Base-by-base conservation (phyloP, 2,329 filamentous ascomycete genomes). In the Lizonia empirigonia region DNA sequence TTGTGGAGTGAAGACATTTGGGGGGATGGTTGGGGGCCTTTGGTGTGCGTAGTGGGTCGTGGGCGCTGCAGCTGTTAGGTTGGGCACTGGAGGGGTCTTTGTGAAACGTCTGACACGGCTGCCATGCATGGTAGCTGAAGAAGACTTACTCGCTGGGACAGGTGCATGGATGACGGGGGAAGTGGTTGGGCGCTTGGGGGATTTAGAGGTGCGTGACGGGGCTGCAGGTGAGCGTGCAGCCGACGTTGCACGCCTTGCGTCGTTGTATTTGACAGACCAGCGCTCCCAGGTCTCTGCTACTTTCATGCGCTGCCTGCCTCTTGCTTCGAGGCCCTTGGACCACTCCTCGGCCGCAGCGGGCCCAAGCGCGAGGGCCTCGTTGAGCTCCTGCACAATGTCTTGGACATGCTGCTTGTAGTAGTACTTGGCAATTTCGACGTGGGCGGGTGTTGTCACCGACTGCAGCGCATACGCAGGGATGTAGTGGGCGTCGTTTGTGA, bases 231-330 rank as follows among this genome's bases (percentile, higher is more conserved):
- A 58, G 29, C 58, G 53, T 13, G 59, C 47, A 23, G 59, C 53
- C 36, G 65, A 63, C 46, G 58, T 20, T 7, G 24, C 39, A 32
- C 47, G 55, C 49, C 55, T 56, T 60, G 63, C 60, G 55, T 58
- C 63, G 34, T 65, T 65, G 44, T 70, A 56, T 54, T 73, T 74
- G 36, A 79, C 73, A 56, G 86, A 85, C 84, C 88, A 93, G 63
- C 85, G 87, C 67, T 91, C 89, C 86, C 89, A 93, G 40, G 87
- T 83, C 22, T 83, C 79, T 23, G 83, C 80, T 66, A 89, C 85
- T 9, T 77, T 79, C 60, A 85, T 81, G 39, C 79, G 74, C 51
- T 84, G 78, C 60, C 82, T 83, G 8, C 88, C 87, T 50, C 83
- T 80, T 22, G 75, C 76, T 34, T 85, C 82, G 3, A 94, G 79